Base-by-base conservation (phyloP, 805 yeast species). In the Candida rishiriensis region DNA sequence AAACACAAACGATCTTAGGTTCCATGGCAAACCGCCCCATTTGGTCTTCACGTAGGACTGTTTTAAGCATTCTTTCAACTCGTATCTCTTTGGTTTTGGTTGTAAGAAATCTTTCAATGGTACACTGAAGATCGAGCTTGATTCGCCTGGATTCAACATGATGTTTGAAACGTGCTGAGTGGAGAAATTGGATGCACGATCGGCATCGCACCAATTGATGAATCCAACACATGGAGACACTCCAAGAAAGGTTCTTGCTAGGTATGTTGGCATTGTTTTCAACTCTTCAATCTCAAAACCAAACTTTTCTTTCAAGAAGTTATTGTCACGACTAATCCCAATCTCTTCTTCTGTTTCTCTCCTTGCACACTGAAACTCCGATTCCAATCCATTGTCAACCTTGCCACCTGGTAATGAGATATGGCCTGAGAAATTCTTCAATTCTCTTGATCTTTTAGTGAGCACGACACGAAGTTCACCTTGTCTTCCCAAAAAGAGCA, bases 341-440 rank as follows among this genome's bases (percentile, higher is more conserved):
- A 90, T 86, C 60, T 90, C 98, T 59, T 90, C 98, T 44, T 73
- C 76, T 49, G 89, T 80, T 62, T 90, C 98, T 29, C 98, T 69
- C 46, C 95, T 70, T 0, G 96, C 84, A 34, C 84, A 83, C 36
- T 76, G 74, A 73, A 84, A 82, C 45, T 85, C 87, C 12, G 75
- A 63, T 53, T 88, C 88, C 15, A 75, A 68, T 0, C 74, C 79
- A 35, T 53, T 58, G 61, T 90, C 97, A 4, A 95, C 89, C 57
- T 84, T 87, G 9, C 97, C 98, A 2, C 98, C 98, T 3, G 98
- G 98, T 9, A 90, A 70, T 1, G 97, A 88, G 6, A 86, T 85
- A 61, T 90, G 96, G 5, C 97, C 97, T 0, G 93, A 85, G 65
- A 89, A 90, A 42, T 78, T 78, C 39, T 80, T 70, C 54, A 91